Evolutionary conservation across 148 eudicot species (phyloP).

Genomic region (Beta vulgaris): DNA sequence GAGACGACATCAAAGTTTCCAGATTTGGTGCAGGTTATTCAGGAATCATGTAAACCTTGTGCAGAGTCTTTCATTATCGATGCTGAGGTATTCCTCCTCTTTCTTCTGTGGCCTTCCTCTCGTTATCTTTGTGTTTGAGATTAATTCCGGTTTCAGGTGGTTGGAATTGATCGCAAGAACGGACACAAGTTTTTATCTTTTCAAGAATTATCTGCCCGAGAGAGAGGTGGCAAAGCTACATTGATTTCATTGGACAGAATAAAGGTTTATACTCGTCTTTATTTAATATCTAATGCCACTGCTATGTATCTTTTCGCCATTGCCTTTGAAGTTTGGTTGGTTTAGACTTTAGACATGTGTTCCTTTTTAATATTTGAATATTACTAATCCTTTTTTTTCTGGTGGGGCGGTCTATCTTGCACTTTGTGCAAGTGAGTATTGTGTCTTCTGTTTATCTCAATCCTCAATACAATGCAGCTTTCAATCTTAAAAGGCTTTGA

Average conservation of each 20-base stretch:
- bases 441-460: neutral
- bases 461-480: too few species aligned
- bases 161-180: constrained; percentile 84
- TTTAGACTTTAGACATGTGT: constrained; percentile 1
- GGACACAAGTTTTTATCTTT: constrained; percentile 77
- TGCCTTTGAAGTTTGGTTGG: neutral
- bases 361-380: neutral
- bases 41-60: constrained; percentile 55
- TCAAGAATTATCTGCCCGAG: constrained; percentile 86
- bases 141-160: constrained; percentile 54
- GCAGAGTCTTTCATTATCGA: constrained; percentile 70
- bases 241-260: constrained; percentile 60
- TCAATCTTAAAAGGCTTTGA: too few species aligned
- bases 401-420: neutral
- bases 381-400: neutral
- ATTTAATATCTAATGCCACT: neutral
- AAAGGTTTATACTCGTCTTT: constrained; percentile 44
- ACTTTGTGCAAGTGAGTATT: neutral
- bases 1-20: constrained; percentile 89
- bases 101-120: neutral
- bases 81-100: constrained; percentile 59
- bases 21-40: constrained; percentile 70
- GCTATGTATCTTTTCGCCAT: neutral
- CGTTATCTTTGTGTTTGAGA: constrained; percentile 1
- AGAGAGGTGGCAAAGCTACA: constrained; percentile 80